These are phyloP conservation scores for Geotrichum cucujoidarum DNA, from an alignment of 1,139 yeast genomes.

Conservation along the genomic window DNA sequence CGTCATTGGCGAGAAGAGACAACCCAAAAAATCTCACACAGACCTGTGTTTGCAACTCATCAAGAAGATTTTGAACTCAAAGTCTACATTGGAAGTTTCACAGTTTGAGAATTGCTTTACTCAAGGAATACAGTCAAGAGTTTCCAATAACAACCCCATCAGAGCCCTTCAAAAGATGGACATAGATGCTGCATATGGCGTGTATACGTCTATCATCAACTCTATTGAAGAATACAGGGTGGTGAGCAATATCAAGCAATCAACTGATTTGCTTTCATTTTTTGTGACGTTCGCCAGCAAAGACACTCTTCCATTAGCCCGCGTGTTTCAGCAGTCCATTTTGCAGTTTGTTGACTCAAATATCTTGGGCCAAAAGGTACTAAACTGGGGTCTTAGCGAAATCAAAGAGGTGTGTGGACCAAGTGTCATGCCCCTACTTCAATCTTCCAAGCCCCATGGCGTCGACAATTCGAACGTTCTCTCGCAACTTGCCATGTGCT, in stretches of 20 bases:
- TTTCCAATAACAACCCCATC: constrained; percentile 31
- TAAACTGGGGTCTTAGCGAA: constrained; percentile 34
- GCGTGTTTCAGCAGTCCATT: constrained; percentile 31
- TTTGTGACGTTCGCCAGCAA: constrained; percentile 23
- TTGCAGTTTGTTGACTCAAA: constrained; percentile 18
- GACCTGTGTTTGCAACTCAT: constrained; percentile 11
- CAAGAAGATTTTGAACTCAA: constrained; percentile 3
- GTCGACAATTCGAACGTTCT: constrained; percentile 10
- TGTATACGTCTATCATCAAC: constrained; percentile 23
- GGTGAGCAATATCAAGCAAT: constrained; percentile 25
- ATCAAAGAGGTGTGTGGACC: constrained; percentile 32
- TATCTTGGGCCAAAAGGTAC: constrained; percentile 24
- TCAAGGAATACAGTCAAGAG: constrained; percentile 31
- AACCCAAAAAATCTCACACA: constrained; percentile 17
- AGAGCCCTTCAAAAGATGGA: constrained; percentile 27
- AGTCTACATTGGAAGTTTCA: constrained; percentile 1
- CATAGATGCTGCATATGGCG: constrained; percentile 25
- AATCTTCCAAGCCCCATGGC: constrained; percentile 2
- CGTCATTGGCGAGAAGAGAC: constrained; percentile 22
- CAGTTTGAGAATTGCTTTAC: constrained; percentile 22
- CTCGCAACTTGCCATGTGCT: constrained; percentile 5
- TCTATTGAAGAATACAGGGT: constrained; percentile 24
- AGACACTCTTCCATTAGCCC: constrained; percentile 27
- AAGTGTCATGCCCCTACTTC: constrained; percentile 2
- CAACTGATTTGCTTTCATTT: constrained; percentile 27